phyloP scores from a whole-genome alignment of 2,329 filamentous ascomycete genomes.

The Fusarium avenaceum region DNA sequence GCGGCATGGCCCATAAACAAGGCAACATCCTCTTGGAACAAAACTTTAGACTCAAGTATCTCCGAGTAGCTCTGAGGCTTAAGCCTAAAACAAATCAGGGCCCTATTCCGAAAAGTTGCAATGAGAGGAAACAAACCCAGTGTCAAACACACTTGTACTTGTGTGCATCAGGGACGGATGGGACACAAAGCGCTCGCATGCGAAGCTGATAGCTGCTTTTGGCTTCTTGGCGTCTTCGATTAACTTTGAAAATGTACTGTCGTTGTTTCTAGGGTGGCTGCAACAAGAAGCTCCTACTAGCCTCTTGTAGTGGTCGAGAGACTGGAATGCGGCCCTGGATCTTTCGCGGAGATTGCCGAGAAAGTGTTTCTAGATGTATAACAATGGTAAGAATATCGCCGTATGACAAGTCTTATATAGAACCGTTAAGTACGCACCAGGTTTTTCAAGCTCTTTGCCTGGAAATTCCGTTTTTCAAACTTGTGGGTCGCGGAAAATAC shows the following conservation, averaged over 20 bases:
- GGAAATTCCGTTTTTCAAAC: conserved; percentile 4
- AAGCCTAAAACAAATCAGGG: neutral
- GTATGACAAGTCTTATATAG: neutral
- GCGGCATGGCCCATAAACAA: neutral
- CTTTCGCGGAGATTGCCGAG: neutral
- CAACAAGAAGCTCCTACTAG: neutral
- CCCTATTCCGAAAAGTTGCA: too few relatives aligned
- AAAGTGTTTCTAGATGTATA: neutral
- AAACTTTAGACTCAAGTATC: neutral
- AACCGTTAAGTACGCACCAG: neutral
- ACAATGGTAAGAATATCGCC: neutral
- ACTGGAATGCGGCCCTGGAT: neutral
- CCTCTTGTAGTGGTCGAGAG: neutral
- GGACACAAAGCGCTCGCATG: neutral
- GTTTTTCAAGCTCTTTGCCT: neutral
- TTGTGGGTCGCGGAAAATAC: conserved; percentile 3
- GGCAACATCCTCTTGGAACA: neutral
- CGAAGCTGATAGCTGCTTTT: neutral
- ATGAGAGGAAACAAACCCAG: neutral
- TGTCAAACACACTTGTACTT: neutral
- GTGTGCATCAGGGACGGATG: neutral
- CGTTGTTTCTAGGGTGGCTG: neutral
- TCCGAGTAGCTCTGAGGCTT: neutral
- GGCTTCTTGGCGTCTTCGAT: neutral
- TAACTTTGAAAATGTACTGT: neutral